Conservation (phyloP, 2,329 filamentous ascomycete genomes). For the Stromatinia cepivora region DNA sequence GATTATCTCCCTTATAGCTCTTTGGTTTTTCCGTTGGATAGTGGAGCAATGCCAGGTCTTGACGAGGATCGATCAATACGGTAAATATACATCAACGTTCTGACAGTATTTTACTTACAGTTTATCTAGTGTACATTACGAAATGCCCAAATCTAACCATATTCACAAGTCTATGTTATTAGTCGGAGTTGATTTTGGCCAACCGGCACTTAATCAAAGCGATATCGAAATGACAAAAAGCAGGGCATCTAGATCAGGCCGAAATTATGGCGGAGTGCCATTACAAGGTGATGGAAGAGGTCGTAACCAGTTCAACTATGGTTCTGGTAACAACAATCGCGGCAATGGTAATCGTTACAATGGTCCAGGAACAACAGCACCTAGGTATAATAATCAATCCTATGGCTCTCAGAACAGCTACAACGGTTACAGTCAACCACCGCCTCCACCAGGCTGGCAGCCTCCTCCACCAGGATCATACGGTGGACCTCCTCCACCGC, state of each 20-base stretch:
- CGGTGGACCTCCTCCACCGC: constrained; percentile 50
- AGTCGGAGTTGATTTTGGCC: constrained; percentile 73
- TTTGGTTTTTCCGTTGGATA: constrained; percentile 74
- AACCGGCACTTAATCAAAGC: constrained; percentile 68
- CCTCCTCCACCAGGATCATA: constrained; percentile 49
- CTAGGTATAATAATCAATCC: constrained; percentile 23
- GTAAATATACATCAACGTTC: constrained; percentile 49
- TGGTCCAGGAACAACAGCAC: constrained; percentile 19
- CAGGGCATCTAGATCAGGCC: constrained; percentile 64
- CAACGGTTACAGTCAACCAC: constrained; percentile 34
- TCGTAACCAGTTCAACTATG: constrained; percentile 56
- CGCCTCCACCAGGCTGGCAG: constrained; percentile 42
- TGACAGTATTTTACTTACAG: constrained; percentile 31
- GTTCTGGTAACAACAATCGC: constrained; percentile 37
- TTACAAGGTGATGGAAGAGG: constrained; percentile 52
- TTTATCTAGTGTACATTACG: constrained; percentile 71
- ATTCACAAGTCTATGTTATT: constrained; percentile 93
- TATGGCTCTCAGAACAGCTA: constrained; percentile 27
- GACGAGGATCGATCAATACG: constrained; percentile 85
- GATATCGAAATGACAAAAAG: constrained; percentile 74
- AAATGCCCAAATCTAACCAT: constrained; percentile 71
- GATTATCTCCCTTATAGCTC: constrained; percentile 81
- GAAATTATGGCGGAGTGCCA: constrained; percentile 68
- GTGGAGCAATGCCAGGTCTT: constrained; percentile 69
- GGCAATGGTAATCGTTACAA: constrained; percentile 19